phyloP scores from a whole-genome alignment of 192 early-diverging fungal genomes.

The Irineochytrium annulatum region DNA sequence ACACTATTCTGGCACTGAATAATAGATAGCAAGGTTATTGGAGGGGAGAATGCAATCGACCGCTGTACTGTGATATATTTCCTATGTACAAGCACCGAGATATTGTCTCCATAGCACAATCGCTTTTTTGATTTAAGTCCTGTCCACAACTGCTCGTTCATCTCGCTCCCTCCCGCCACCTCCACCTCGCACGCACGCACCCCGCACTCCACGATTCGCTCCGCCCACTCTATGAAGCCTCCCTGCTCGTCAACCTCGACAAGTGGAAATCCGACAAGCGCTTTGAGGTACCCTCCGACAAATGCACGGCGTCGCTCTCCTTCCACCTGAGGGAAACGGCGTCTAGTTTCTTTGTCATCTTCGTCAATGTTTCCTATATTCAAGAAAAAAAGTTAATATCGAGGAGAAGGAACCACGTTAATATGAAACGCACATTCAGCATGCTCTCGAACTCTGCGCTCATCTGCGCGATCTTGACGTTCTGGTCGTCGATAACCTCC shows the following conservation, averaged over 20 bases:
- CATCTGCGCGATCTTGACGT: slow-evolving; percentile 62
- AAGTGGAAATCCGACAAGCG: slow-evolving; percentile 47
- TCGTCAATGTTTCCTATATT: slow-evolving; percentile 48
- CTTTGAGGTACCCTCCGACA: slow-evolving; percentile 43
- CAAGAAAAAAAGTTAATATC: not conserved
- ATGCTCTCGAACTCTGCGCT: slow-evolving; percentile 56
- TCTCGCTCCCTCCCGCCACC: no score
- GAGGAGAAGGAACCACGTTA: not conserved
- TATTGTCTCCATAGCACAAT: no score
- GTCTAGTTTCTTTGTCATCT: slow-evolving; percentile 54
- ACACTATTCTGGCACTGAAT: no score
- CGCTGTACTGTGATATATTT: no score
- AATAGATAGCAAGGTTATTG: no score
- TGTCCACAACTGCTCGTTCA: no score
- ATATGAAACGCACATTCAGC: slow-evolving; percentile 40
- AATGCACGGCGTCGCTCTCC: slow-evolving; percentile 47
- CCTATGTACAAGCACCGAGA: no score
- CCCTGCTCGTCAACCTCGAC: slow-evolving; percentile 36
- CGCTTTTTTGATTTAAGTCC: no score
- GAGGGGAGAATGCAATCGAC: no score
- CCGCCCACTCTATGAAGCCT: no score
- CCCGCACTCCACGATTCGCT: no score
- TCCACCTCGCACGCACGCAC: no score
- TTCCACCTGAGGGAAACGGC: slow-evolving; percentile 47
- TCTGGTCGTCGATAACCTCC: slow-evolving; percentile 53